A percentile compares a stretch with the other conserved stretches of the same genome.
Evolutionary conservation across 441 rosid genomes (phyloP).

Genomic region (Biscutella auriculata): DNA sequence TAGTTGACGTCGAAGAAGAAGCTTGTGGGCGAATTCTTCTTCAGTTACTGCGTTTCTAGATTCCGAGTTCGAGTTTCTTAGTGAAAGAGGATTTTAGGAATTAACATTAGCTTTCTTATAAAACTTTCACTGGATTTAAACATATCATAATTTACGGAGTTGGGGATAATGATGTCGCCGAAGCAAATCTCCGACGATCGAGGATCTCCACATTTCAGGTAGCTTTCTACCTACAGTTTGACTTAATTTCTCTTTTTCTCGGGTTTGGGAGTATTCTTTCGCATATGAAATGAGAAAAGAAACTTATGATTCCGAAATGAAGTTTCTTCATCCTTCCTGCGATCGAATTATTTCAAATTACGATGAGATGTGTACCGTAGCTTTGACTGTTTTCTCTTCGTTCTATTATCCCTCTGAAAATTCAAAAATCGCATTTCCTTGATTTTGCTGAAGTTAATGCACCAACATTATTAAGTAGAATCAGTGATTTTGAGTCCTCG

Average conservation of each 20-base stretch:
- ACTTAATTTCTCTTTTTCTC: neutral
- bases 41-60: neutral
- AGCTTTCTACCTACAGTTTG: neutral
- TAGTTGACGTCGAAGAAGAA: constrained; percentile 16
- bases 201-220: constrained; percentile 73
- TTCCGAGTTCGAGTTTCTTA: neutral
- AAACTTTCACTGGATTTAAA: neutral
- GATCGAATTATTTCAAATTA: neutral
- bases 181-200: constrained; percentile 62
- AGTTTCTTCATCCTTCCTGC: neutral
- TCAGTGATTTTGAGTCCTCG: neutral
- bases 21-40: neutral
- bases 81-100: neutral
- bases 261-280: neutral
- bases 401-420: neutral
- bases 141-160: neutral
- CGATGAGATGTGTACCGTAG: neutral
- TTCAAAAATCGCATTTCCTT: neutral
- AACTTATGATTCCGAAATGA: neutral
- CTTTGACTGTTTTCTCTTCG: neutral
- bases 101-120: neutral
- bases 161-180: constrained; percentile 58
- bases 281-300: neutral
- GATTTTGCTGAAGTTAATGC: neutral
- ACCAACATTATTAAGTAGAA: neutral